Percentiles rank a stretch among this genome's conserved stretches.
Conservation (phyloP, 139 green algal species). For the Pleodorina starrii region DNA sequence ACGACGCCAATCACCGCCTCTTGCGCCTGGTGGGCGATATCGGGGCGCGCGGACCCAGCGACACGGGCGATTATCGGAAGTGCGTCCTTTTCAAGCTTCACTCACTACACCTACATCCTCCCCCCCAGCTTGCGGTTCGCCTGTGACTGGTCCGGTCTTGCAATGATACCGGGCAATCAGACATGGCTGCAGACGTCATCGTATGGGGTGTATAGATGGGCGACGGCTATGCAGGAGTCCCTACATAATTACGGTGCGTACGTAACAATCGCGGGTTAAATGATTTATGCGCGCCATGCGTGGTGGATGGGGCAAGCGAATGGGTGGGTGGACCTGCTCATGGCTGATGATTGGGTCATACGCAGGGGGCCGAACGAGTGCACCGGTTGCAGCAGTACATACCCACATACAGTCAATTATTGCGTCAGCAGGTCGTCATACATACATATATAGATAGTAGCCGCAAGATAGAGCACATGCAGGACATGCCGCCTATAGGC, state of each 20-base stretch:
- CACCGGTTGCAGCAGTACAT: neutral
- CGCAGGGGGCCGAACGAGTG: too few species aligned
- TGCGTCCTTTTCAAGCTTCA: neutral
- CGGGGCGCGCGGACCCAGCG: neutral
- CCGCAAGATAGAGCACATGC: neutral
- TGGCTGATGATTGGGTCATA: too few species aligned
- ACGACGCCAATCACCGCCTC: neutral
- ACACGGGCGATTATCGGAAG: neutral
- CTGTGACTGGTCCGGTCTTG: slow-evolving; percentile 9
- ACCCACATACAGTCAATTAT: neutral
- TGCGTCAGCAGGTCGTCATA: neutral
- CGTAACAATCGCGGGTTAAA: neutral
- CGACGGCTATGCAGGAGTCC: neutral
- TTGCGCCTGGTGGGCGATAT: neutral
- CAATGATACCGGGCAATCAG: slow-evolving; percentile 5
- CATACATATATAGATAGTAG: neutral
- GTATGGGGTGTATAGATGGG: neutral
- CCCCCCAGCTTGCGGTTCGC: neutral
- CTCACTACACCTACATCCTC: slow-evolving; percentile 14
- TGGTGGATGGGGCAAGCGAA: neutral
- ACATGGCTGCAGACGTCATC: slow-evolving; percentile 13
- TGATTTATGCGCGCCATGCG: neutral
- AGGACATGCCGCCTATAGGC: neutral
- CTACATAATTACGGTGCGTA: neutral
- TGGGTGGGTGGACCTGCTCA: too few species aligned